These are phyloP conservation scores for Pseudogymnoascus destructans DNA, from an alignment of 2,329 filamentous ascomycete genomes.

Conservation along the genomic window DNA sequence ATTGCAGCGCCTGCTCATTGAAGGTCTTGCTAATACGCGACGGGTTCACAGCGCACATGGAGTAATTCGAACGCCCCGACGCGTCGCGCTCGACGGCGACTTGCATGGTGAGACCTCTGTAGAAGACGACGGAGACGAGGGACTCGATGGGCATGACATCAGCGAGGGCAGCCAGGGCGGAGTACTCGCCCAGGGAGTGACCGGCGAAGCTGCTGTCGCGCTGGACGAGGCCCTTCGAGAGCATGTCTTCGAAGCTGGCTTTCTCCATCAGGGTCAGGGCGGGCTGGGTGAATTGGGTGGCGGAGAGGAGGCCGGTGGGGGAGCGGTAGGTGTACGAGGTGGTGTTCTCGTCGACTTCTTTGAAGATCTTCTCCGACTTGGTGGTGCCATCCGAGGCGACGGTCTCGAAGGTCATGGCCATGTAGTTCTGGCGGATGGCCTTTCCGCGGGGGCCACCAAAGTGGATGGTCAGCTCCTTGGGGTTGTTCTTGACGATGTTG, in stretches of 20 bases:
- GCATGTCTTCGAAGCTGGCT: constrained; percentile 98
- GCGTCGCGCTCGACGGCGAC: constrained; percentile 96
- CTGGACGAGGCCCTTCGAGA: constrained; percentile 87
- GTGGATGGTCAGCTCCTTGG: constrained; percentile 95
- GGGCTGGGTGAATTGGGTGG: constrained; percentile 96
- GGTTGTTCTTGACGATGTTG: constrained; percentile 99
- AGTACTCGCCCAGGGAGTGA: constrained; percentile 97
- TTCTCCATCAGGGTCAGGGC: constrained; percentile 98
- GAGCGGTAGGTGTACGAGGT: constrained; percentile 96
- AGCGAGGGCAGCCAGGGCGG: constrained; percentile 84
- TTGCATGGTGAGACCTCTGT: constrained; percentile 97
- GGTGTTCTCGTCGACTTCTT: constrained; percentile 86
- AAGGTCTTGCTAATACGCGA: constrained; percentile 97
- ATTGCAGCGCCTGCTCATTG: constrained; percentile 93
- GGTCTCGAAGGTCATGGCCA: constrained; percentile 99
- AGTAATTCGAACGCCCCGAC: constrained; percentile 88
- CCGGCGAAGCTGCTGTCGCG: constrained; percentile 95
- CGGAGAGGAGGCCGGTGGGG: constrained; percentile 84
- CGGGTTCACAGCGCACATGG: constrained; percentile 98
- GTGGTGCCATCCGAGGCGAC: constrained; percentile 80
- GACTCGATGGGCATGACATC: constrained; percentile 99
- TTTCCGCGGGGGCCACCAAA: constrained; percentile 95
- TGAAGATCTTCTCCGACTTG: constrained; percentile 99
- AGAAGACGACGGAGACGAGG: constrained; percentile 96
- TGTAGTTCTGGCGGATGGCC: constrained; percentile 96